phyloP scores from a whole-genome alignment of 352 stramenopile genomes.

The Phytophthora citrophthora region DNA sequence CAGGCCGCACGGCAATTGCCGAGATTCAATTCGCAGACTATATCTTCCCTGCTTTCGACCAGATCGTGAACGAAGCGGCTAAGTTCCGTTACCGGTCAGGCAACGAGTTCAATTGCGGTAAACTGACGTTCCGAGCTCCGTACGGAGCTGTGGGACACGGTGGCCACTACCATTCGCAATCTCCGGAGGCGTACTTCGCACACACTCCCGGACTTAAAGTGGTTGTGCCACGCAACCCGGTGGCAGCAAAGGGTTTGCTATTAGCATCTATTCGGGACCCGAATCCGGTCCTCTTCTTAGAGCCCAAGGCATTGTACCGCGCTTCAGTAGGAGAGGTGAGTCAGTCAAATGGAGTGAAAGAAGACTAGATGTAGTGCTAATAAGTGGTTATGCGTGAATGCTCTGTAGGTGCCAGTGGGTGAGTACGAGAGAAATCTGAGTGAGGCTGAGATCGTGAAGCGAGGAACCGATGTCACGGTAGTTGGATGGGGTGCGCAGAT shows the following conservation, averaged over 20 bases:
- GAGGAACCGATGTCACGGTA: constrained; percentile 95
- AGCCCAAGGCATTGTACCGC: constrained; percentile 98
- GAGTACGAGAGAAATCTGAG: constrained; percentile 96
- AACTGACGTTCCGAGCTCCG: constrained; percentile 95
- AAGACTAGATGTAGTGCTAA: constrained; percentile 5
- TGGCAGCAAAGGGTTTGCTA: constrained; percentile 96
- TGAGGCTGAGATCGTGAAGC: constrained; percentile 93
- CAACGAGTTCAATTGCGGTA: constrained; percentile 97
- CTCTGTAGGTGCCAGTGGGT: constrained; percentile 84
- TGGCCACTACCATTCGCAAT: constrained; percentile 96
- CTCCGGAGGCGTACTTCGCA: constrained; percentile 96
- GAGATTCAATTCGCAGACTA: constrained; percentile 99
- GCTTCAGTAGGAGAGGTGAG: constrained; percentile 93
- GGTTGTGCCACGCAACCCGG: constrained; percentile 95
- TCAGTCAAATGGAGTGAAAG: not conserved
- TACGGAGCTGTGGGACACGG: constrained; percentile 96
- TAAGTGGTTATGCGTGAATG: constrained; percentile 1
- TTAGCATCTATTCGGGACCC: constrained; percentile 95
- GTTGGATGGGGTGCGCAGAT: constrained; percentile 95
- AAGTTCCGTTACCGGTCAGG: constrained; percentile 99
- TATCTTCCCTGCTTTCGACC: constrained; percentile 97
- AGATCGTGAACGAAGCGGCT: constrained; percentile 98
- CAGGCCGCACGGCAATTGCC: constrained; percentile 96
- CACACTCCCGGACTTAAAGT: constrained; percentile 97
- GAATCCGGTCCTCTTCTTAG: constrained; percentile 98